Percentiles rank a stretch among this genome's conserved stretches.
Evolutionary conservation across 2,329 filamentous ascomycete genomes (phyloP).

Genomic region (Ophiostoma fasciatum): DNA sequence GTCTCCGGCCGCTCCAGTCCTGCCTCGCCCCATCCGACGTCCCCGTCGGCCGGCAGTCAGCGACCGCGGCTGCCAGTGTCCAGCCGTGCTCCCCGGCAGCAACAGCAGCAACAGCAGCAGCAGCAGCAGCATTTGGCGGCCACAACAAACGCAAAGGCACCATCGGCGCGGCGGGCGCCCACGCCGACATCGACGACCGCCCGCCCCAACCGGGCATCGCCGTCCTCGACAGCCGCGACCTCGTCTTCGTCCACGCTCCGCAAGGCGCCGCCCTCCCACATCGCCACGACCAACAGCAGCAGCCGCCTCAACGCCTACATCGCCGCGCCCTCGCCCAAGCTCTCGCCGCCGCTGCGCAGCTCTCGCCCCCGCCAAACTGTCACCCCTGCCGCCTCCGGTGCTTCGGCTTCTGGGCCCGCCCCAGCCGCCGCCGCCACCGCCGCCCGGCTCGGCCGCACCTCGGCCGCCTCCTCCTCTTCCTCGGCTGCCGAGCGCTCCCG

Average conservation of each 20-base stretch:
- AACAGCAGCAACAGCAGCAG: conserved; percentile 28
- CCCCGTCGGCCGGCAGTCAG: conserved; percentile 25
- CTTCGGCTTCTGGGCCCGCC: not conserved
- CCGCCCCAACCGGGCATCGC: conserved; percentile 24
- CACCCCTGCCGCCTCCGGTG: conserved; percentile 37
- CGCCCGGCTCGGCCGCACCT: conserved; percentile 2
- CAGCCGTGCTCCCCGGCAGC: conserved; percentile 19
- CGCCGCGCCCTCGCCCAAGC: conserved; percentile 51
- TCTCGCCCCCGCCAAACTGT: conserved; percentile 70
- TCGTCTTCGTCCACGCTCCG: conserved; percentile 17
- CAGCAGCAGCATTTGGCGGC: conserved; percentile 21
- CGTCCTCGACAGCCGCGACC: conserved; percentile 14
- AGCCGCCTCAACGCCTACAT: conserved; percentile 61
- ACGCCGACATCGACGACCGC: conserved; percentile 12
- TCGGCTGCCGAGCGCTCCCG: conserved; percentile 4
- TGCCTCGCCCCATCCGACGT: conserved; percentile 39
- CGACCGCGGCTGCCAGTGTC: too few species aligned
- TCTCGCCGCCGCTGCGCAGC: conserved; percentile 66
- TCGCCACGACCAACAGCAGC: conserved; percentile 33
- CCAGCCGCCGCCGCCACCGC: not conserved
- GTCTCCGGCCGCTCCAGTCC: conserved; percentile 32
- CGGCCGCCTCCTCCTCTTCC: conserved; percentile 5
- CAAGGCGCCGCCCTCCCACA: conserved; percentile 26
- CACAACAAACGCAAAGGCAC: conserved; percentile 24
- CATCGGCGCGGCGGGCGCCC: conserved; percentile 18